phyloP scores from a whole-genome alignment of 2,329 filamentous ascomycete species.

The Oidium heveae region DNA sequence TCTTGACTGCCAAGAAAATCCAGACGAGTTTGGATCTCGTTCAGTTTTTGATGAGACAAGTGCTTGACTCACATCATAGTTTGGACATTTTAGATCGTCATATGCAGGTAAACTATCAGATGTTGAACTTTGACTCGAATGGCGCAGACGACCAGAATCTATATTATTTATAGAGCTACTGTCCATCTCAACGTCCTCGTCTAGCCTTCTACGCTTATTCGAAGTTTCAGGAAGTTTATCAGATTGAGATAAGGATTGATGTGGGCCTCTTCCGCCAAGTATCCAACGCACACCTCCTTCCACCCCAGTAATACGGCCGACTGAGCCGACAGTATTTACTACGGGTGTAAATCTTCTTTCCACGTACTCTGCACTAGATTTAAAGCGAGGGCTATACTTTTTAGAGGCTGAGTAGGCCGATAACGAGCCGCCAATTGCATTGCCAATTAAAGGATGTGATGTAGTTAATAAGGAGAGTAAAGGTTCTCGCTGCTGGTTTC shows the following conservation, averaged over 20 bases:
- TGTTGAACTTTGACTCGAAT: slow-evolving; percentile 17
- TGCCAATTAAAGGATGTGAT: slow-evolving; percentile 65
- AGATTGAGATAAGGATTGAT: slow-evolving; percentile 17
- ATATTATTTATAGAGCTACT: slow-evolving; percentile 3
- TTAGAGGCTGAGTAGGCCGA: slow-evolving; percentile 73
- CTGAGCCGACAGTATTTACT: slow-evolving; percentile 62
- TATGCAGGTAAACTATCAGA: slow-evolving; percentile 63
- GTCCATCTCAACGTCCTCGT: slow-evolving; percentile 13
- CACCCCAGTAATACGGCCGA: slow-evolving; percentile 65
- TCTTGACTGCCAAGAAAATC: slow-evolving; percentile 47
- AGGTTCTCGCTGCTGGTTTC: slow-evolving; percentile 35
- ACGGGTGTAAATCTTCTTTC: slow-evolving; percentile 73
- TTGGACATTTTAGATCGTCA: slow-evolving; percentile 51
- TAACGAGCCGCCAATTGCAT: slow-evolving; percentile 60
- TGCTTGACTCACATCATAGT: slow-evolving; percentile 30
- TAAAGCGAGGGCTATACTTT: slow-evolving; percentile 71
- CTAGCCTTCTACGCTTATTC: slow-evolving; percentile 34
- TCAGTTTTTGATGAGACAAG: slow-evolving; percentile 12
- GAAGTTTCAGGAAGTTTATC: slow-evolving; percentile 20
- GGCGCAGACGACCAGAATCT: slow-evolving; percentile 12
- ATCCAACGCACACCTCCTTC: slow-evolving; percentile 75
- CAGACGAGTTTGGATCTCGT: slow-evolving; percentile 9
- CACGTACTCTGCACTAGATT: slow-evolving; percentile 72
- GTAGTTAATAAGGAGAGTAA: slow-evolving; percentile 69
- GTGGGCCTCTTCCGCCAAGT: slow-evolving; percentile 26